phyloP scores from a whole-genome alignment of 306 rosid genomes.

The Quercus robur region DNA sequence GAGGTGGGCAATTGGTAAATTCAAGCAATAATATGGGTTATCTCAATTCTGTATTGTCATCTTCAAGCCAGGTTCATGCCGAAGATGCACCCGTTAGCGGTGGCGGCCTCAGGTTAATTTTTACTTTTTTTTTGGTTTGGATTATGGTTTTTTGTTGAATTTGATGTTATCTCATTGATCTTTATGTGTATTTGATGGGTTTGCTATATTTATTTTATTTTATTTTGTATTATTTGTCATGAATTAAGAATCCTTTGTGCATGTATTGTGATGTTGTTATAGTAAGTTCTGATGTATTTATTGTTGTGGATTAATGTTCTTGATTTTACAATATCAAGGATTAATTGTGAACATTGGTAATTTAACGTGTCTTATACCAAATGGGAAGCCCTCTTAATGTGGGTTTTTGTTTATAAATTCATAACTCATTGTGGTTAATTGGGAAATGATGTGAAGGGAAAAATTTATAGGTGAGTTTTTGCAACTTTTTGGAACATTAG shows the following conservation, averaged over 20 bases:
- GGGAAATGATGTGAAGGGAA: neutral
- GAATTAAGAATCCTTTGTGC: neutral
- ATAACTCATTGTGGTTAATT: too few species aligned
- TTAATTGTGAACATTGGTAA: neutral
- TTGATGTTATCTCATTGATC: neutral
- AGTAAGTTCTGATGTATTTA: neutral
- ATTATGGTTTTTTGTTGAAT: slow-evolving; percentile 1
- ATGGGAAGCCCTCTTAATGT: slow-evolving; percentile 3
- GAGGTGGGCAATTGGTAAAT: slow-evolving; percentile 40
- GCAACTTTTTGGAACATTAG: neutral
- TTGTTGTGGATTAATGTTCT: neutral
- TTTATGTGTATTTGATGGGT: neutral
- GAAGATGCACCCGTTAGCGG: slow-evolving; percentile 82
- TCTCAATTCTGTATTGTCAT: slow-evolving; percentile 71
- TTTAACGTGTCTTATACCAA: neutral
- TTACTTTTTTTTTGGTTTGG: slow-evolving; percentile 8
- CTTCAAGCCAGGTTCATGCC: slow-evolving; percentile 67
- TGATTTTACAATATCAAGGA: neutral
- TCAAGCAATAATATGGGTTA: slow-evolving; percentile 68
- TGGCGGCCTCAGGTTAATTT: slow-evolving; percentile 75
- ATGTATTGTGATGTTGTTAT: neutral
- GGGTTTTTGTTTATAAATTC: neutral
- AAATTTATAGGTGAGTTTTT: neutral
- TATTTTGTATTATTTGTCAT: neutral
- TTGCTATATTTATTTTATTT: neutral